These are phyloP conservation scores for Fusarium tuaranense DNA, from an alignment of 2,329 filamentous ascomycete species.

Conservation along the genomic window DNA sequence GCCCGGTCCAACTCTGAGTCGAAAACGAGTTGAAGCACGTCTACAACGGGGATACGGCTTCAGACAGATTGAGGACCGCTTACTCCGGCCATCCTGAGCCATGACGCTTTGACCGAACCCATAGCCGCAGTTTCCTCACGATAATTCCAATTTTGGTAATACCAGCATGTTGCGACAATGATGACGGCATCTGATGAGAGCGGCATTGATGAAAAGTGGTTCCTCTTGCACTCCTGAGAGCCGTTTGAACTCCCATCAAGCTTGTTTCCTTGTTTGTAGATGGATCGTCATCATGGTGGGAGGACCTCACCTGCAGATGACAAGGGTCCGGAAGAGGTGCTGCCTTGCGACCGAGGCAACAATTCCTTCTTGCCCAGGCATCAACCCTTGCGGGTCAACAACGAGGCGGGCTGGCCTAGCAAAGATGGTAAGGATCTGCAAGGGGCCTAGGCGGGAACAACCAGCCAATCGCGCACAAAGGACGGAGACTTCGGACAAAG, in stretches of 20 bases:
- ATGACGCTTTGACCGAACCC: constrained; percentile 7
- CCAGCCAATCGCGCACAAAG: constrained; percentile 29
- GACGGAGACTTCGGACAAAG: constrained; percentile 15
- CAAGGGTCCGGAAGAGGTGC: constrained; percentile 7
- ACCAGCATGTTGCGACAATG: constrained; percentile 17
- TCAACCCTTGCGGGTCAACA: constrained; percentile 22
- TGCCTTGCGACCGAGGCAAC: constrained; percentile 41
- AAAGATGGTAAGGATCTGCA: constrained; percentile 29
- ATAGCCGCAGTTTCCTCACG: not conserved
- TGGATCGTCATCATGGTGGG: constrained; percentile 27
- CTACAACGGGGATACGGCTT: not conserved
- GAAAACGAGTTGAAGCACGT: constrained; percentile 7
- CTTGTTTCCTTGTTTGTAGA: constrained; percentile 37
- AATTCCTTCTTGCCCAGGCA: constrained; percentile 3
- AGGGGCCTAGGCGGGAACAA: constrained; percentile 16
- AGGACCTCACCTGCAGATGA: constrained; percentile 18
- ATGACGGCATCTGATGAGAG: constrained; percentile 34
- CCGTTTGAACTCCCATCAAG: constrained; percentile 18
- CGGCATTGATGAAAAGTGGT: constrained; percentile 26
- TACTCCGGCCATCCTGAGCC: not conserved
- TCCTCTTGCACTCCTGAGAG: constrained; percentile 1
- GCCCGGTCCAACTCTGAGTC: constrained; percentile 6
- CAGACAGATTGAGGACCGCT: not conserved
- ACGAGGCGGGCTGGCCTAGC: constrained; percentile 18
- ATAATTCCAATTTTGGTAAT: constrained; percentile 2